Evolutionary conservation across 768 basidiomycete genomes (phyloP).

Genomic region (Tulasnella sp.): DNA sequence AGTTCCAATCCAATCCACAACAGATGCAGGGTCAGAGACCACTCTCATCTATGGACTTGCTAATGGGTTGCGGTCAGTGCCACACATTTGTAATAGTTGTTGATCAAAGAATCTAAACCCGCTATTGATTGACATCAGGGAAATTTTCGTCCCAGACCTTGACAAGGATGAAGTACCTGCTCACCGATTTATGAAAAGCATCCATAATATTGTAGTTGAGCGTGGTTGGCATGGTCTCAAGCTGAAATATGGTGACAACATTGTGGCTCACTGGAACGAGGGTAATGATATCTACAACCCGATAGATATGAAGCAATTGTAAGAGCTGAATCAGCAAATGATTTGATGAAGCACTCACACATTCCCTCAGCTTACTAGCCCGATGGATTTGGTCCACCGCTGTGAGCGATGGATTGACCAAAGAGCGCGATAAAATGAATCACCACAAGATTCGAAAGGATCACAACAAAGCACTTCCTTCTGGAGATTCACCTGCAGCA

Average conservation of each 20-base stretch:
- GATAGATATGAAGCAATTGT: slow-evolving; percentile 24
- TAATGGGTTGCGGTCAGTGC: slow-evolving; percentile 25
- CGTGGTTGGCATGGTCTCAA: slow-evolving; percentile 27
- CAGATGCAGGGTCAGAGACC: slow-evolving; percentile 31
- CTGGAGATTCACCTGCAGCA: slow-evolving; percentile 27
- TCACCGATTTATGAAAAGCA: slow-evolving; percentile 25
- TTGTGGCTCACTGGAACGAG: slow-evolving; percentile 18
- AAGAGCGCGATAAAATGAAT: slow-evolving; percentile 22
- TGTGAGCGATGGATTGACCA: slow-evolving; percentile 22
- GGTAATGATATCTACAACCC: slow-evolving; percentile 20
- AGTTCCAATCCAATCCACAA: slow-evolving; percentile 27
- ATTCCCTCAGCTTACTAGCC: slow-evolving; percentile 21
- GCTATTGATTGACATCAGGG: slow-evolving; percentile 15
- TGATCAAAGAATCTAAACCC: background rate
- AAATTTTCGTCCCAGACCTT: slow-evolving; percentile 20
- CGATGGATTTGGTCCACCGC: slow-evolving; percentile 26
- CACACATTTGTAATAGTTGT: background rate
- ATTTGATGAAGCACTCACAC: background rate
- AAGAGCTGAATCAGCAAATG: slow-evolving; percentile 13
- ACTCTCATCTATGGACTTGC: slow-evolving; percentile 25
- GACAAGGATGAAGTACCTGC: slow-evolving; percentile 22
- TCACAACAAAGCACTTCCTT: slow-evolving; percentile 27
- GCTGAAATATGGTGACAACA: slow-evolving; percentile 27
- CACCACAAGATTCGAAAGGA: slow-evolving; percentile 23
- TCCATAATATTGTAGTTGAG: slow-evolving; percentile 27